Evolutionary conservation across 2,329 filamentous ascomycete genomes (phyloP), one percentile per base, ranked within the genome.

Genomic region (Huntiella savannae): DNA sequence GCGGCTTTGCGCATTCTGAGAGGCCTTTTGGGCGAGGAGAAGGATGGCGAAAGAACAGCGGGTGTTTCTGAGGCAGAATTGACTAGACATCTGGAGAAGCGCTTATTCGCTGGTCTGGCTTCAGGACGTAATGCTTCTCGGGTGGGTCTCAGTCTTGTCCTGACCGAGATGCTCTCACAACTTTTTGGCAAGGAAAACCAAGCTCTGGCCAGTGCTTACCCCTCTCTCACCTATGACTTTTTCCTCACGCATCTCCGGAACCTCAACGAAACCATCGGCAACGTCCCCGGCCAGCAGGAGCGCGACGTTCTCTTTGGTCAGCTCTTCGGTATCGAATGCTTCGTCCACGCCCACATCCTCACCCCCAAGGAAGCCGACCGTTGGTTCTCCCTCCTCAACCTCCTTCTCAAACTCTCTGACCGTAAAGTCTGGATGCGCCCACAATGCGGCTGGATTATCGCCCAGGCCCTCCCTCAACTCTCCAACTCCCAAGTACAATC

Each of bases 351-450:
- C 10, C 73, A 73, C 4, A 71, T 86, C 36, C 64, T 92, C 10
- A 79, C 87, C 54, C 60, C 66, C 3, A 66, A 74, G 33, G 43
- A 45, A 15, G 13, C 43, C 13, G 61, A 67, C 13, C 70, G 66
- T 55, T 86, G 80, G 76, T 66, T 68, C 40, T 66, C 69, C 46
- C 67, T 93, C n/a, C 64, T 95, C 41, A 72, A 80, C 46, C 64
- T 82, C 45, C 64, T 95, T 32, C 71, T 86, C 54, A 73, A 77
- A 51, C 70, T 95, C 50, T 77, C 81, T 36, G 73, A 75, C 54
- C 82, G 82, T 62, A 92, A 93, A 61, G 75, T 82, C 32, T 95
- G 87, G 88, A 69, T 96, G 53, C 75, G 84, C 50, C 79, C 88
- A 55, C 83, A 93, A 58, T 94, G 85, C 55, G 85, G 82, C 32